Evolutionary conservation across 2,329 filamentous ascomycete species (phyloP), one percentile per base, ranked within the genome.

Genomic region (Lecanicillium sp.): DNA sequence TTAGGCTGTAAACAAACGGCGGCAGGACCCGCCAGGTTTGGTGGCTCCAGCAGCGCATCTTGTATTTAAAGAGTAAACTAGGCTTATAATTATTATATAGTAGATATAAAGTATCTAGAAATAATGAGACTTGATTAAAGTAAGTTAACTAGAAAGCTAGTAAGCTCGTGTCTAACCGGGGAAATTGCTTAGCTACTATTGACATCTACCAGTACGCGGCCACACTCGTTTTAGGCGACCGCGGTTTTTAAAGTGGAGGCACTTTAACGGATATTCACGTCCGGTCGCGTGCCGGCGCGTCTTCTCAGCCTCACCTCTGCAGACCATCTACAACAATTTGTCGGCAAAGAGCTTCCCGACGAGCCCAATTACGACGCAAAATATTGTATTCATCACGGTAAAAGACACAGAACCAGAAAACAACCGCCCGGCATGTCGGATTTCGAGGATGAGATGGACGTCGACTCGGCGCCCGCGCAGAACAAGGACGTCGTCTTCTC

Each of bases 401-500:
- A 32, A 23, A 32, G 15, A 4, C 5, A 32, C 8, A 24, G 26
- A 7, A 7, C 26, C 26, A 29, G 26, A 29, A 29, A 29, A 29
- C 7, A 29, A 29, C 26, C 7, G n/a, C n/a, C 48, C 59, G 64
- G 50, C 36, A 82, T 82, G 78, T 81, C 78, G 0, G 78, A 81
- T 57, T 74, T 70, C 51, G 78, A 75, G 52, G 77, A 81, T 56
- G 77, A 78, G 49, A 82, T 82, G 78, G 78, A 81, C 56, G 67
- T 82, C 30, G 78, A 81, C 56, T 41, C 37, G 20, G 72, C 63
- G 54, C 71, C 73, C 20, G 61, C 65, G 23, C 57, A 65, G 30
- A 68, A 69, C 52, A 72, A 70, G 50, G 73, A 76, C 56, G 65
- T 81, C 50, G 67, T 65, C 49, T 96, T 96, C 68, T 86, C 83